Conservation (phyloP, 257 asterid genomes). For the Hygrophila difformis region DNA sequence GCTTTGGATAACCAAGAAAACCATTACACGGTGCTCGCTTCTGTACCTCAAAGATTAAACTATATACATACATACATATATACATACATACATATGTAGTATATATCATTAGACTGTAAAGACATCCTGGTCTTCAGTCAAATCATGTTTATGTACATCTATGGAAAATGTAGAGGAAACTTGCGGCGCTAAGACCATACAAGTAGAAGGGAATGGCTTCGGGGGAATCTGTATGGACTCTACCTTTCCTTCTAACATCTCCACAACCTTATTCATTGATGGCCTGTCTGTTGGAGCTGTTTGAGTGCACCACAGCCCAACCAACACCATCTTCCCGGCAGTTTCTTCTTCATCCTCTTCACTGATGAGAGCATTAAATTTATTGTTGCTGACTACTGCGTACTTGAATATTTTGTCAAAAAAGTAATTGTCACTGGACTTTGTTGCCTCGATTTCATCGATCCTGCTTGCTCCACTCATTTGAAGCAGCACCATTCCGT, state of each 20-base stretch:
- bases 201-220: slow-evolving; percentile 28
- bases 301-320: slow-evolving; percentile 67
- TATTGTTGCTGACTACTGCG: slow-evolving; percentile 17
- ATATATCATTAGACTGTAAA: no score
- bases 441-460: slow-evolving; percentile 11
- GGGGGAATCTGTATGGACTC: slow-evolving; percentile 48
- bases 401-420: slow-evolving; percentile 44
- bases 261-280: slow-evolving; percentile 46
- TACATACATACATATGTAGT: no score
- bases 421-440: slow-evolving; percentile 33
- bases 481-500: slow-evolving; percentile 66
- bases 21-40: no score
- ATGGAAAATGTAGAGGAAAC: no score
- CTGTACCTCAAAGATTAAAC: no score
- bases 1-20: no score
- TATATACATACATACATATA: no score
- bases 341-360: slow-evolving; percentile 37
- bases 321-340: slow-evolving; percentile 40
- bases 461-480: slow-evolving; percentile 41
- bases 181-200: background rate
- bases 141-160: no score
- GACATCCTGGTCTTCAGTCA: no score
- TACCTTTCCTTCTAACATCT: slow-evolving; percentile 48
- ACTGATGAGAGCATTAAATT: slow-evolving; percentile 11
- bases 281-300: slow-evolving; percentile 51